These are phyloP conservation scores for Mycena olivaceomarginata DNA, from an alignment of 768 basidiomycete species.

Conservation along the genomic window DNA sequence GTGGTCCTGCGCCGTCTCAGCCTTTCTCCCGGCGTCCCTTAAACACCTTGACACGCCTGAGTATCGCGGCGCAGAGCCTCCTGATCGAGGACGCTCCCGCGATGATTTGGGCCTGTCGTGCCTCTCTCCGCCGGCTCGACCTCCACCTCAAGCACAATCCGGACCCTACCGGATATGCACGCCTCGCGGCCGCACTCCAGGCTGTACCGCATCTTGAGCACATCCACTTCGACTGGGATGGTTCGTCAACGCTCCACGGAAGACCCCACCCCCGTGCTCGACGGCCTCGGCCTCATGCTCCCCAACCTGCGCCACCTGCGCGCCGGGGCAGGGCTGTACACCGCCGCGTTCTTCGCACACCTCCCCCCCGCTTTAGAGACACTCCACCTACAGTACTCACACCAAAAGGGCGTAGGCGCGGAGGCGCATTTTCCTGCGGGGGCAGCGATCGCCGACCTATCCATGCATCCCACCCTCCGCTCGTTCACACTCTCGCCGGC, in stretches of 20 bases:
- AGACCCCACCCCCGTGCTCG: background rate
- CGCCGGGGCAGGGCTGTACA: background rate
- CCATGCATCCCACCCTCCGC: background rate
- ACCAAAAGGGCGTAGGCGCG: background rate
- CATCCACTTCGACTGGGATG: background rate
- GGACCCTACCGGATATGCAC: background rate
- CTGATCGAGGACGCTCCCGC: background rate
- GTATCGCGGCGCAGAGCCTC: background rate
- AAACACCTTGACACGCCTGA: background rate
- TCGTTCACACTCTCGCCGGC: background rate
- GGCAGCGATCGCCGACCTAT: background rate
- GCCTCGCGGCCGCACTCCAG: background rate
- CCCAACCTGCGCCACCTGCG: background rate
- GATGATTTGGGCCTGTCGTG: background rate
- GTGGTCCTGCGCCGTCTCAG: background rate
- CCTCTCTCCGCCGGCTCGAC: constrained; percentile 1
- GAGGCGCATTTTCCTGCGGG: background rate
- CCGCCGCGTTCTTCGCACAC: background rate
- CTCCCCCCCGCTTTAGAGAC: background rate
- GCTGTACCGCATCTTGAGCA: background rate
- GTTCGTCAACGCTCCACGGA: background rate
- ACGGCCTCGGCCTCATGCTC: background rate
- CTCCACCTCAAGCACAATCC: background rate
- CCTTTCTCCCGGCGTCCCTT: background rate
- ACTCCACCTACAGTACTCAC: background rate